Evolutionary conservation across 805 yeast species (phyloP), one percentile per base, ranked within the genome.

Genomic region (Lachancea waltii): DNA sequence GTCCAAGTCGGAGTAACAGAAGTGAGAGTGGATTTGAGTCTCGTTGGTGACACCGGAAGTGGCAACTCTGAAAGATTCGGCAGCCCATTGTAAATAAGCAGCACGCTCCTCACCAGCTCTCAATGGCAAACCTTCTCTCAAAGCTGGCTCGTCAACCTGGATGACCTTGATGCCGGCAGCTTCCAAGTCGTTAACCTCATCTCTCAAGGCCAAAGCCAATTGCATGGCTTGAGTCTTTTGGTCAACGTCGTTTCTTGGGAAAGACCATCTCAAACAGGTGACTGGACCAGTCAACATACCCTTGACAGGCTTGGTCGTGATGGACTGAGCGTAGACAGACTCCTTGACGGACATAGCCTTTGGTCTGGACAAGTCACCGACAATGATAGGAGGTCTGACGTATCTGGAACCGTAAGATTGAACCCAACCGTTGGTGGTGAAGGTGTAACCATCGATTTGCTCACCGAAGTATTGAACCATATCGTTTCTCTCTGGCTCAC

Each of bases 281-380:
- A 92, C 92, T 68, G 98, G 98, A 73, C 98, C 98, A 65, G 98
- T 89, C 68, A 92, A 82, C 98, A 92, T 92, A 85, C 98, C 98
- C 80, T 92, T 92, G 79, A 92, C 85, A 65, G 97, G 96, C 76
- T 84, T 85, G 60, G 78, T 70, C 62, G 97, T 87, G 66, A 92
- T 71, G 49, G 95, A 84, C 78, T 92, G 98, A 59, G 98, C 98
- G 72, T 86, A 92, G 63, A 92, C 95, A 48, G 97, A 89, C 78
- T 92, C 98, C 78, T 87, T 90, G 56, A 92, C 97, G 57, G 98
- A 81, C 96, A 92, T 90, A 54, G 97, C 84, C 65, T 77, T 79
- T 67, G 98, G 97, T 78, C 98, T 89, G 40, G 97, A 89, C 61
- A 92, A 86, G 70, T 92, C 98, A 77, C 98, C 98, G 60, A 90